Evolutionary conservation across 1,284 basidiomycete genomes (phyloP).

Genomic region (Tilletia horrida): DNA sequence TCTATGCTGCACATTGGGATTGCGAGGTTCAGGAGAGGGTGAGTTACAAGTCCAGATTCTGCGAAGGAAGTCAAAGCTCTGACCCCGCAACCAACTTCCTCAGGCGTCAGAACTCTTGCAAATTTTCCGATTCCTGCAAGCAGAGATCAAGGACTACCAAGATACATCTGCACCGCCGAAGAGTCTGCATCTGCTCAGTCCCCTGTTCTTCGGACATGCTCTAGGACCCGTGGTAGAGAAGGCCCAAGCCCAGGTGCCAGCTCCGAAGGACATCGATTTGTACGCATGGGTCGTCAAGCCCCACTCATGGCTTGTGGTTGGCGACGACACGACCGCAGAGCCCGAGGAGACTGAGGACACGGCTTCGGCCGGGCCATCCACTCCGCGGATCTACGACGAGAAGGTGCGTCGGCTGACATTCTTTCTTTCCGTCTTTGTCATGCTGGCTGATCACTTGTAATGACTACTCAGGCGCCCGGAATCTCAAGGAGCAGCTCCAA

Average conservation of each 20-base stretch:
- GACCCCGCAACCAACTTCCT: neutral
- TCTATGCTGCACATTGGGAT: slow-evolving; percentile 62
- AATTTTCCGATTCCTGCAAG: slow-evolving; percentile 74
- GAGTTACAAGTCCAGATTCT: slow-evolving; percentile 44
- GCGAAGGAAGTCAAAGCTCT: no score
- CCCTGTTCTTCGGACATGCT: slow-evolving; percentile 74
- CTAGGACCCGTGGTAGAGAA: slow-evolving; percentile 76
- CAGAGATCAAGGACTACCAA: slow-evolving; percentile 63
- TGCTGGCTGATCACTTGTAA: no score
- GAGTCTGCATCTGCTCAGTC: slow-evolving; percentile 71
- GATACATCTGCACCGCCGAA: neutral
- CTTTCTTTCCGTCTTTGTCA: no score
- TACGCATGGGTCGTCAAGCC: slow-evolving; percentile 74
- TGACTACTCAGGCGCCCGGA: no score
- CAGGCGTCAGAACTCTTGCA: slow-evolving; percentile 69
- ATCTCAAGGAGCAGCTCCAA: slow-evolving; percentile 9
- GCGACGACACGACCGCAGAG: slow-evolving; percentile 8
- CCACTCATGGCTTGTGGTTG: slow-evolving; percentile 17
- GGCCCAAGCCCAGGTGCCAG: slow-evolving; percentile 74
- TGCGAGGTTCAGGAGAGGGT: slow-evolving; percentile 86
- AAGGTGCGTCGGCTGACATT: slow-evolving; percentile 25
- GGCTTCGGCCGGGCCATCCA: neutral
- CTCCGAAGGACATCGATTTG: slow-evolving; percentile 80
- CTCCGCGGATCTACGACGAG: neutral
- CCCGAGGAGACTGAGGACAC: neutral